A percentile compares a stretch with the other conserved stretches of the same genome.
Conservation (phyloP, 441 rosid species). For the Breynia disticha region DNA sequence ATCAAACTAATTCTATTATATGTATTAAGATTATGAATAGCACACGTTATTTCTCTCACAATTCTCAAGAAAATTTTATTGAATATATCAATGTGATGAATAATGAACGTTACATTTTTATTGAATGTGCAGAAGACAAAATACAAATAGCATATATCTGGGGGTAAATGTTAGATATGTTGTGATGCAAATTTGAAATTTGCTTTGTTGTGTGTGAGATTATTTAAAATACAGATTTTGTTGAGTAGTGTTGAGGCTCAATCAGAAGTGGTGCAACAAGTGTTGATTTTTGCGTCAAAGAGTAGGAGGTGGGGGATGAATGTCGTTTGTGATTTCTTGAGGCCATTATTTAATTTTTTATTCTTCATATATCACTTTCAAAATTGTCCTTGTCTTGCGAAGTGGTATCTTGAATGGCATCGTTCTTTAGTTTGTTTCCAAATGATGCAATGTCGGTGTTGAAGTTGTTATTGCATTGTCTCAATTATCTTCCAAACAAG, state of each 20-base stretch:
- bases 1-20: no score
- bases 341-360: conserved; percentile 54
- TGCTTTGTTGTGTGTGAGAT: conserved; percentile 6
- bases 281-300: conserved; percentile 52
- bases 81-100: no score
- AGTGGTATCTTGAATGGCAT: conserved; percentile 66
- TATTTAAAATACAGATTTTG: conserved; percentile 53
- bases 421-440: conserved; percentile 65
- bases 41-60: no score
- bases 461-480: conserved; percentile 46
- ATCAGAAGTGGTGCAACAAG: conserved; percentile 62
- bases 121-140: no score
- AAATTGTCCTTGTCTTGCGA: conserved; percentile 34
- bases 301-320: conserved; percentile 41
- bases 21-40: no score
- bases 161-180: not conserved
- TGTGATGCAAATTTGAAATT: not conserved
- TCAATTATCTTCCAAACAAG: conserved; percentile 42
- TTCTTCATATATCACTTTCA: conserved; percentile 41
- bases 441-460: conserved; percentile 51
- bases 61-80: no score
- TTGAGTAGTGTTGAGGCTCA: conserved; percentile 50
- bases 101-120: no score
- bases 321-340: conserved; percentile 65
- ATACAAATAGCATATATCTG: no score